phyloP scores from a whole-genome alignment of 768 basidiomycete species.

The Boletus reticulatus region DNA sequence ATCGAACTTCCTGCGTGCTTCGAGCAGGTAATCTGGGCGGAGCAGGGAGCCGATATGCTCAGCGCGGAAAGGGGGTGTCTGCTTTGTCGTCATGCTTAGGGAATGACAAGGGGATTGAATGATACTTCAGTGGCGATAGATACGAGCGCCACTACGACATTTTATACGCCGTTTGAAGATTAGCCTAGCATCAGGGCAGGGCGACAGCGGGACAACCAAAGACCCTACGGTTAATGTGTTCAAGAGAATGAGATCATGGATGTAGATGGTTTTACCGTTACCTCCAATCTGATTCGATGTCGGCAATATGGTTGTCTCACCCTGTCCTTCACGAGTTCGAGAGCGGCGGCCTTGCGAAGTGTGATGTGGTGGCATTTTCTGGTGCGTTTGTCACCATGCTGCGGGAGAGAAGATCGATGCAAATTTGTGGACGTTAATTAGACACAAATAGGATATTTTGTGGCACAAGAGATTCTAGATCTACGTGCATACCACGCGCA shows the following conservation, averaged over 20 bases:
- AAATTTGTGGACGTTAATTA: too few species aligned
- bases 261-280: too few species aligned
- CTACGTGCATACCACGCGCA: too few species aligned
- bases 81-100: conserved; percentile 17
- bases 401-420: too few species aligned
- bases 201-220: not conserved
- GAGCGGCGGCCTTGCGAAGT: not conserved
- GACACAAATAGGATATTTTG: too few species aligned
- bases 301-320: not conserved
- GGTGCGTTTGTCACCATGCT: too few species aligned
- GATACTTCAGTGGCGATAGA: not conserved
- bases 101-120: too few species aligned
- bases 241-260: not conserved
- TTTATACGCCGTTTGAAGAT: conserved; percentile 1
- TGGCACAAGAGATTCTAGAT: too few species aligned
- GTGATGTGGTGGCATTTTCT: not conserved
- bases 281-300: not conserved
- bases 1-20: conserved; percentile 37
- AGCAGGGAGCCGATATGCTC: conserved; percentile 47
- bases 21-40: conserved; percentile 38
- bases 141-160: not conserved
- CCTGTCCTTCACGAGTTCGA: too few species aligned
- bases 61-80: conserved; percentile 43
- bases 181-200: not conserved
- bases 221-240: not conserved